Conservation (phyloP, 1,139 yeast species). For the Saccharomyces hybrid region DNA sequence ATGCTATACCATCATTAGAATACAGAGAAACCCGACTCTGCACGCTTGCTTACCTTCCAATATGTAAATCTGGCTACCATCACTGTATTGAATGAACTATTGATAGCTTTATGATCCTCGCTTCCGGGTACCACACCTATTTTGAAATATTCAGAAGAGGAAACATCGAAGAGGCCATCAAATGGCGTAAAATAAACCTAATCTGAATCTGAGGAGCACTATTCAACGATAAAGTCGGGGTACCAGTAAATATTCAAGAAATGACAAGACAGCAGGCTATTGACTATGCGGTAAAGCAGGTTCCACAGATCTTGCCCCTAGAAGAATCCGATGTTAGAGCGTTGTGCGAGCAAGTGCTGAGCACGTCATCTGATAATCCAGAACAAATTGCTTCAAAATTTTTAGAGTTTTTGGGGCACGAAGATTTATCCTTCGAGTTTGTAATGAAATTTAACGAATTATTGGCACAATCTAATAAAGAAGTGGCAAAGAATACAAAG, state of each 20-base stretch:
- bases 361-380: conserved; percentile 10
- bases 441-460: conserved; percentile 26
- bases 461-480: conserved; percentile 4
- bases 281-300: conserved; percentile 20
- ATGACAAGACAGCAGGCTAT: conserved; percentile 29
- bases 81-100: neutral
- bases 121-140: neutral
- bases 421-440: conserved; percentile 27
- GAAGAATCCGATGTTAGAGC: conserved; percentile 25
- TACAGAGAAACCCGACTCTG: neutral
- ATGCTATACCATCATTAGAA: neutral
- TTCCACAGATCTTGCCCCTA: conserved; percentile 29
- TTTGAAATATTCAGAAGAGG: neutral
- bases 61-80: neutral
- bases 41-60: neutral
- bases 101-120: neutral
- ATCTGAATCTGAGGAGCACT: neutral
- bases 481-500: neutral
- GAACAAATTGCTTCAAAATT: conserved; percentile 28
- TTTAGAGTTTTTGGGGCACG: conserved; percentile 30
- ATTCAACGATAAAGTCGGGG: neutral
- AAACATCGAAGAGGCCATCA: neutral
- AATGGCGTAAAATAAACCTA: neutral
- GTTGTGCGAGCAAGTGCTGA: conserved; percentile 25
- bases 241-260: neutral